phyloP scores from a whole-genome alignment of 2,329 filamentous ascomycete genomes.

The Drechmeria coniospora region DNA sequence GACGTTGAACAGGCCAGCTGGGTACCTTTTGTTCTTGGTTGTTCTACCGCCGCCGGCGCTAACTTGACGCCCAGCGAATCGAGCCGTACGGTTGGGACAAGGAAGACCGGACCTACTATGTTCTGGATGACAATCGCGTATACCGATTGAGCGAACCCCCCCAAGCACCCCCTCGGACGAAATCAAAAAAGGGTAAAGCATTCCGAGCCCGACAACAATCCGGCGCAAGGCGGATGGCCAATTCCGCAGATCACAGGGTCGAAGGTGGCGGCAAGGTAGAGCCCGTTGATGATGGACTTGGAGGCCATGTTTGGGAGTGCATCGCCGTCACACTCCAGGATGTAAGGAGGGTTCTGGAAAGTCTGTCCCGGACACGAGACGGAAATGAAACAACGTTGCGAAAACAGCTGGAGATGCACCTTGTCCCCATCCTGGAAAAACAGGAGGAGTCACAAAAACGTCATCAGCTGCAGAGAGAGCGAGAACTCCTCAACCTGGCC shows the following conservation, averaged over 20 bases:
- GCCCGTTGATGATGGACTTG: constrained; percentile 41
- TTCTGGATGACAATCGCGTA: constrained; percentile 85
- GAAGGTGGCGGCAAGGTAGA: constrained; percentile 18
- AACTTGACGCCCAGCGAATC: constrained; percentile 38
- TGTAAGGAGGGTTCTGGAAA: constrained; percentile 54
- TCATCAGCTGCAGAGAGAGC: constrained; percentile 52
- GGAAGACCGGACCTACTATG: constrained; percentile 73
- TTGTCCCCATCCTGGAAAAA: constrained; percentile 73
- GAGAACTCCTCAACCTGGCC: constrained; percentile 65
- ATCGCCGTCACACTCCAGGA: constrained; percentile 70
- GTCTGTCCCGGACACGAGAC: constrained; percentile 62
- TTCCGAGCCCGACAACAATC: constrained; percentile 39
- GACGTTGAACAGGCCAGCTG: constrained; percentile 70
- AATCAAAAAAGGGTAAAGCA: constrained; percentile 45
- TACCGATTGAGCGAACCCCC: constrained; percentile 75
- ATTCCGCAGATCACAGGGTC: constrained; percentile 10
- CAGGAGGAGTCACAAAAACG: constrained; percentile 60
- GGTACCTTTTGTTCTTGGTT: constrained; percentile 38
- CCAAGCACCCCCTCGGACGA: constrained; percentile 43
- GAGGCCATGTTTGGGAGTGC: constrained; percentile 79
- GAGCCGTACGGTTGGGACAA: constrained; percentile 81
- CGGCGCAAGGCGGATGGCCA: constrained; percentile 51
- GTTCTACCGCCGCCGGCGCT: constrained; percentile 3
- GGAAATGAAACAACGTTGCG: constrained; percentile 70
- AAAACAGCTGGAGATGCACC: constrained; percentile 56